Base-by-base conservation (phyloP, 1,284 basidiomycete genomes). In the Fistulinella cinereoalba region DNA sequence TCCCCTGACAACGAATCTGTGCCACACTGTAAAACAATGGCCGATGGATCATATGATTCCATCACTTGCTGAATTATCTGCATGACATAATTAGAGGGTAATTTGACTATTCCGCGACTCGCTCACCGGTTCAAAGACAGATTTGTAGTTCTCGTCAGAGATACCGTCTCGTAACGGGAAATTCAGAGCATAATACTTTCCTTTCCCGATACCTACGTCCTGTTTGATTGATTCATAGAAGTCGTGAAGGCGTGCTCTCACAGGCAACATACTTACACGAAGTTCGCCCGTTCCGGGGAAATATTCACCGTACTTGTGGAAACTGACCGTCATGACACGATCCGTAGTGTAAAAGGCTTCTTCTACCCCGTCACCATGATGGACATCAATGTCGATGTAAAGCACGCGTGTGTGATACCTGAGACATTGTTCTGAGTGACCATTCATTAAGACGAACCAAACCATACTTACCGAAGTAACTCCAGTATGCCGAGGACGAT, bases 331-430 rank as follows among this genome's bases (percentile, higher is more conserved):
- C 97, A 99, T 99, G 41, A 99, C 97, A 37, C 97, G 78, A 64
- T 99, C 96, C 13, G 97, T 99, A 1, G 95, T 97, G 67, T 98
- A 99, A 68, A 99, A 99, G 0, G 97, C 97, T 69, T 99, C 97
- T 66, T 99, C 97, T 8, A 99, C 97, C 36, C 97, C 97, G 67
- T 99, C 97, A 15, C 97, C 97, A 57, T 99, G 97, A 67, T 99
- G 97, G 0, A 97, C 92, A 63, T 99, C 97, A 52, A 99, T 97
- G 64, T 99, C 97, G 59, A 99, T 94, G 70, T 99, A 99, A 23
- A 99, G 75, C 6, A 99, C 97, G 29, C 97, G 81, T 18, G 84
- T 82, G 63, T 99, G 95, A 67, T 98, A 98, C 55, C 94, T 88
- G 34, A 36, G 10, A 22, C n/a, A 37, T 31, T 25, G 18, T 34